Percentiles rank a stretch among this genome's conserved stretches.
These are phyloP conservation scores for Saturnispora diversa DNA, from an alignment of 805 yeast genomes.

Conservation along the genomic window DNA sequence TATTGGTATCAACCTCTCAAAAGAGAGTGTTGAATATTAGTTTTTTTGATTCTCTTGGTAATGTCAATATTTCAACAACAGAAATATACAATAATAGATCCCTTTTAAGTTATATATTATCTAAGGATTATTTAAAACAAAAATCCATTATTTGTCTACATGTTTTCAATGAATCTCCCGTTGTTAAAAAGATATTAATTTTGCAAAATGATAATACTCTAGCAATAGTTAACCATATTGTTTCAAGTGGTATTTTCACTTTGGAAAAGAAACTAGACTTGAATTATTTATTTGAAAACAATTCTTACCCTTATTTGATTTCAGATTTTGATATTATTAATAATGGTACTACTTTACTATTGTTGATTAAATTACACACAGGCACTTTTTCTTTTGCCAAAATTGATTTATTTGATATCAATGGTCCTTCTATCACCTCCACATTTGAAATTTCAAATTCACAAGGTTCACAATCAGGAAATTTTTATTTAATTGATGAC, in stretches of 20 bases:
- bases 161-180: slow-evolving; percentile 34
- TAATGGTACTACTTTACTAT: background rate
- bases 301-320: background rate
- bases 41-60: slow-evolving; percentile 62
- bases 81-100: slow-evolving; percentile 19
- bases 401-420: background rate
- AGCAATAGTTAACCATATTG: slow-evolving; percentile 29
- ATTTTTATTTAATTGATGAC: slow-evolving; percentile 1
- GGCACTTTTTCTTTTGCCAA: background rate
- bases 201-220: slow-evolving; percentile 41
- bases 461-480: background rate
- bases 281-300: background rate
- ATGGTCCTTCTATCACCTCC: background rate
- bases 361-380: background rate
- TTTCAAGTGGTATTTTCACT: slow-evolving; percentile 22
- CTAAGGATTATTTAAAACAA: slow-evolving; percentile 19
- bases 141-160: slow-evolving; percentile 53
- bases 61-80: slow-evolving; percentile 32
- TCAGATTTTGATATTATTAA: slow-evolving; percentile 1
- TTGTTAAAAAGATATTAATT: slow-evolving; percentile 35
- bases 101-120: slow-evolving; percentile 11
- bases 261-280: slow-evolving; percentile 4
- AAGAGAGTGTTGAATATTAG: slow-evolving; percentile 58
- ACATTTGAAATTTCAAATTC: background rate
- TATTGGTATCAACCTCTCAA: slow-evolving; percentile 59